phyloP scores from a whole-genome alignment of 148 eudicot species.

The Drosera capensis region DNA sequence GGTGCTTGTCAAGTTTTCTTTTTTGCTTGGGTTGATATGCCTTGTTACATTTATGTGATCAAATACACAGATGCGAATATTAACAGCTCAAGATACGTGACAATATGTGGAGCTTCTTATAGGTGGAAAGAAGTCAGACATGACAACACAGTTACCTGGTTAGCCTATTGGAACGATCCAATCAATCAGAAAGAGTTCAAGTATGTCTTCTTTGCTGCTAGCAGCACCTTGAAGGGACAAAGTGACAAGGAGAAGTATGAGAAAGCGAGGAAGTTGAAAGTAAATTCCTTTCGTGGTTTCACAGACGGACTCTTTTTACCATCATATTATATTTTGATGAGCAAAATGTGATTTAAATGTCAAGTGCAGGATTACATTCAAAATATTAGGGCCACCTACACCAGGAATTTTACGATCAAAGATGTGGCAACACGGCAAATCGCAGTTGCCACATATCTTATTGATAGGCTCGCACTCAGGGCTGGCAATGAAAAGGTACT shows the following conservation, averaged over 20 bases:
- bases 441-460: slow-evolving; percentile 96
- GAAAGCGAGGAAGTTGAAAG: slow-evolving; percentile 80
- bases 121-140: slow-evolving; percentile 96
- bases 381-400: slow-evolving; percentile 66
- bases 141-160: slow-evolving; percentile 97
- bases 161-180: slow-evolving; percentile 96
- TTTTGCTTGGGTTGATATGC: slow-evolving; percentile 2
- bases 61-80: background rate
- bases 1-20: slow-evolving; percentile 17
- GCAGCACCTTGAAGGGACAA: slow-evolving; percentile 88
- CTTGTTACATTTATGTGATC: background rate
- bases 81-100: background rate
- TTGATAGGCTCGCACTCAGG: slow-evolving; percentile 94
- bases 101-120: slow-evolving; percentile 11
- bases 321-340: background rate
- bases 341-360: slow-evolving; percentile 1
- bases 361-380: slow-evolving; percentile 56
- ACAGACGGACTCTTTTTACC: background rate
- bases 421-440: slow-evolving; percentile 64
- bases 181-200: slow-evolving; percentile 88
- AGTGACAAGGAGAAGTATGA: slow-evolving; percentile 98
- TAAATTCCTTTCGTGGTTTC: slow-evolving; percentile 13
- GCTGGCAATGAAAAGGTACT: slow-evolving; percentile 98
- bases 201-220: slow-evolving; percentile 90
- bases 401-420: slow-evolving; percentile 53